Percentiles rank a stretch among this genome's conserved stretches.
phyloP scores from a whole-genome alignment of 169 alveolate genomes.

The Plasmodium billcollinsi region DNA sequence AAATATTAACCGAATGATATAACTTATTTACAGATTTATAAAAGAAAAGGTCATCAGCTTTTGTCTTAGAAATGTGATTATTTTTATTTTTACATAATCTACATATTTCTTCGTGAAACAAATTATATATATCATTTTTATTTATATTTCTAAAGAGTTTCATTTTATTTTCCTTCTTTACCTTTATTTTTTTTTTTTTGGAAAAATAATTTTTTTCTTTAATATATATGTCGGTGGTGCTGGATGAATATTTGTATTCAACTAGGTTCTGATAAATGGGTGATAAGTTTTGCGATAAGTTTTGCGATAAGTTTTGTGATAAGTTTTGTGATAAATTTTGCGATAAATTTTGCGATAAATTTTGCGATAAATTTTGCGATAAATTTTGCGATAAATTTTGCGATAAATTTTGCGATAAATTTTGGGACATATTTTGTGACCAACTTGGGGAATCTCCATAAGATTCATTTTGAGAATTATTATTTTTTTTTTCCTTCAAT shows the following conservation, averaged over 20 bases:
- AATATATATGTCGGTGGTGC: constrained; percentile 49
- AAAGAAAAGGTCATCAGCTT: constrained; percentile 66
- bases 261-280: constrained; percentile 4
- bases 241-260: constrained; percentile 56
- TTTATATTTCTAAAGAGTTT: constrained; percentile 63
- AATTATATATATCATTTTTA: constrained; percentile 63
- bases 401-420: no score
- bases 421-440: no score
- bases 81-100: constrained; percentile 43
- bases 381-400: no score
- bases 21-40: constrained; percentile 66
- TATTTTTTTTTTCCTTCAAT: constrained; percentile 1
- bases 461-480: no score
- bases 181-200: constrained; percentile 53
- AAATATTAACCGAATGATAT: constrained; percentile 18
- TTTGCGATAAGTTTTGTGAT: no score
- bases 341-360: no score
- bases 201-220: constrained; percentile 56
- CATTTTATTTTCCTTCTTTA: constrained; percentile 72
- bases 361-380: no score
- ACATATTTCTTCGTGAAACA: constrained; percentile 57
- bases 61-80: constrained; percentile 38
- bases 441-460: no score
- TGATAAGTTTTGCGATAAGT: background rate
- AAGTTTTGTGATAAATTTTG: no score